phyloP scores from a whole-genome alignment of 108 stramenopile species.

The Cylindrotheca fusiformis region DNA sequence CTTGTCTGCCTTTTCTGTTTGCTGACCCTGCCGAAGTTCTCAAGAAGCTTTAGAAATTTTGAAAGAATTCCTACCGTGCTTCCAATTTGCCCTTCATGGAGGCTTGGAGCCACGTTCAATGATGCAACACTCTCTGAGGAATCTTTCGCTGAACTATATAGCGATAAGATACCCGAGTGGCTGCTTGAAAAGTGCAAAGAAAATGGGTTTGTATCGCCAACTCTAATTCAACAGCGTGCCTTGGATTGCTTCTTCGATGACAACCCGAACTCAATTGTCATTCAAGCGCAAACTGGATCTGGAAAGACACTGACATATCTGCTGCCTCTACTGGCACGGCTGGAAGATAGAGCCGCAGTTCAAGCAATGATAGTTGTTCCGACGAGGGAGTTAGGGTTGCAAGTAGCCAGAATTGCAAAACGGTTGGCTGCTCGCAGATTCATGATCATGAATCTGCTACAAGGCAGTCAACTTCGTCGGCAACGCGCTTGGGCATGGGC shows the following conservation, averaged over 20 bases:
- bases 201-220: constrained; percentile 56
- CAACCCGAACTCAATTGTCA: constrained; percentile 41
- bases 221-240: constrained; percentile 63
- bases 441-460: constrained; percentile 89
- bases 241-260: constrained; percentile 44
- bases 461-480: constrained; percentile 78
- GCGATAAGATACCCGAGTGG: constrained; percentile 55
- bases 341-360: constrained; percentile 53
- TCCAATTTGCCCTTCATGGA: no score
- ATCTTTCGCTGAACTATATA: constrained; percentile 64
- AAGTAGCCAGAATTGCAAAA: constrained; percentile 78
- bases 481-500: constrained; percentile 95
- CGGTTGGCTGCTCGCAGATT: constrained; percentile 63
- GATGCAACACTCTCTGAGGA: constrained; percentile 35
- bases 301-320: constrained; percentile 82
- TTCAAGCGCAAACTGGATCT: constrained; percentile 83
- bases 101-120: no score
- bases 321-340: constrained; percentile 52
- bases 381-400: constrained; percentile 92
- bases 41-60: no score
- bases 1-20: no score
- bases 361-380: constrained; percentile 90
- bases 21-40: no score
- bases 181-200: constrained; percentile 50
- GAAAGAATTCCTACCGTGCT: no score